Conservation (phyloP, 768 basidiomycete genomes). For the Hortiboletus campestris region DNA sequence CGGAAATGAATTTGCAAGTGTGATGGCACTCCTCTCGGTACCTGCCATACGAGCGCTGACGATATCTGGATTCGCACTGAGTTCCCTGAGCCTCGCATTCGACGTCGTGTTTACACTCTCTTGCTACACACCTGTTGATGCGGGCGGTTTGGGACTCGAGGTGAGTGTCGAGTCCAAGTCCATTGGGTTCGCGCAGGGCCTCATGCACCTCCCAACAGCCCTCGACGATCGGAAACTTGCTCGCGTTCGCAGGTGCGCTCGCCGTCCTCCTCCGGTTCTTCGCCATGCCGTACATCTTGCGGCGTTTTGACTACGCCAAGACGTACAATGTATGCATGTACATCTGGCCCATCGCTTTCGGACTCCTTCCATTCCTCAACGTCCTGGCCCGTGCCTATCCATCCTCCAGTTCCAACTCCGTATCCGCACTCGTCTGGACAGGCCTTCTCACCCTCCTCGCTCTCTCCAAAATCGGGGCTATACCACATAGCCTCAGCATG, state of each 20-base stretch:
- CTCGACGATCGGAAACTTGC: constrained; percentile 53
- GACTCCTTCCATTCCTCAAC: constrained; percentile 44
- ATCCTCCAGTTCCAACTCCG: background rate
- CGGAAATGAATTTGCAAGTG: constrained; percentile 18
- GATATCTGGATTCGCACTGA: constrained; percentile 48
- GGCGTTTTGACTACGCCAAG: constrained; percentile 43
- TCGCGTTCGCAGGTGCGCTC: constrained; percentile 50
- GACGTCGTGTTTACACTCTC: constrained; percentile 67
- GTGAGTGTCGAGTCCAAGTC: constrained; percentile 29
- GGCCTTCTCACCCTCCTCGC: constrained; percentile 43
- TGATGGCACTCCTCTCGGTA: constrained; percentile 41
- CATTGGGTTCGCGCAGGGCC: too few species aligned
- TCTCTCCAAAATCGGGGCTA: constrained; percentile 28
- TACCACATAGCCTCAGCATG: constrained; percentile 49
- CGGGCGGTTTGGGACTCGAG: constrained; percentile 56
- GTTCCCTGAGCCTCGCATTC: constrained; percentile 54
- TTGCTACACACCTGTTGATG: constrained; percentile 54
- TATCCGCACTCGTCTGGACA: constrained; percentile 38
- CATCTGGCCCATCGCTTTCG: constrained; percentile 53
- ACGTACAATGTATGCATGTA: constrained; percentile 53
- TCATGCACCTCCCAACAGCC: constrained; percentile 32
- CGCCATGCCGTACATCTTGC: constrained; percentile 52
- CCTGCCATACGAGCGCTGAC: constrained; percentile 53
- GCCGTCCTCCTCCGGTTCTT: constrained; percentile 49
- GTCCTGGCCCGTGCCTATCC: constrained; percentile 32